phyloP scores from a whole-genome alignment of 1,284 basidiomycete genomes.

The Polyporus tsugae region DNA sequence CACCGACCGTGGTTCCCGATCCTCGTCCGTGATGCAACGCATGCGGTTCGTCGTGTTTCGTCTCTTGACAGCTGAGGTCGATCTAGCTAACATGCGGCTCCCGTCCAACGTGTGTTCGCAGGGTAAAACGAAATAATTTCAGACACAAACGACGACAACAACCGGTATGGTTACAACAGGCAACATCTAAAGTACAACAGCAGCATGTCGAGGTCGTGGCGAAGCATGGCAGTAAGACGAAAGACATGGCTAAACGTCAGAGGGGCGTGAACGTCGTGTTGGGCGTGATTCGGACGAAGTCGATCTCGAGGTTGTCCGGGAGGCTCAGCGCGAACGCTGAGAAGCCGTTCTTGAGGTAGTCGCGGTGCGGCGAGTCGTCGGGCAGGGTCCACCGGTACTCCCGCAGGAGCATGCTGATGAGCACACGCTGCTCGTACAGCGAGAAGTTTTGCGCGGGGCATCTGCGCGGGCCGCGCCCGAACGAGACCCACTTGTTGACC shows the following conservation, averaged over 20 bases:
- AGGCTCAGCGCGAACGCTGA: conserved; percentile 43
- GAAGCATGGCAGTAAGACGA: not conserved
- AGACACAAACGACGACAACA: not conserved
- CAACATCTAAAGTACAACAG: conserved; percentile 6
- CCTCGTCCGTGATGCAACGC: not conserved
- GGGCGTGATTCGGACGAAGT: conserved; percentile 25
- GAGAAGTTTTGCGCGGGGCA: conserved; percentile 45
- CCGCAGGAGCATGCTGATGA: conserved; percentile 41
- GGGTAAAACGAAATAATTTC: not conserved
- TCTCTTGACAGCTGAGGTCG: not conserved
- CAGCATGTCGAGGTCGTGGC: not conserved
- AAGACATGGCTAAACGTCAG: not conserved
- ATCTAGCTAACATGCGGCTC: not conserved
- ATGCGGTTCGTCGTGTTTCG: not conserved
- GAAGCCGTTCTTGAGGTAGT: conserved; percentile 41
- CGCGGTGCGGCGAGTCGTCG: conserved; percentile 36
- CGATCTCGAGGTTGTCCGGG: conserved; percentile 36
- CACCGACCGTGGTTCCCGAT: not conserved
- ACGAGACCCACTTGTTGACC: conserved; percentile 28
- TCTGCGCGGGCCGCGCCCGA: conserved; percentile 36
- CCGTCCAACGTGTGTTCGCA: not conserved
- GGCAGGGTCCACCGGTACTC: conserved; percentile 43
- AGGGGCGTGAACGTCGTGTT: conserved; percentile 13
- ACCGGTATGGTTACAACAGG: conserved; percentile 2
- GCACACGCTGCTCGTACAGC: conserved; percentile 43